Evolutionary conservation across 2,329 filamentous ascomycete genomes (phyloP).

Genomic region (Leptographium wingfieldii): DNA sequence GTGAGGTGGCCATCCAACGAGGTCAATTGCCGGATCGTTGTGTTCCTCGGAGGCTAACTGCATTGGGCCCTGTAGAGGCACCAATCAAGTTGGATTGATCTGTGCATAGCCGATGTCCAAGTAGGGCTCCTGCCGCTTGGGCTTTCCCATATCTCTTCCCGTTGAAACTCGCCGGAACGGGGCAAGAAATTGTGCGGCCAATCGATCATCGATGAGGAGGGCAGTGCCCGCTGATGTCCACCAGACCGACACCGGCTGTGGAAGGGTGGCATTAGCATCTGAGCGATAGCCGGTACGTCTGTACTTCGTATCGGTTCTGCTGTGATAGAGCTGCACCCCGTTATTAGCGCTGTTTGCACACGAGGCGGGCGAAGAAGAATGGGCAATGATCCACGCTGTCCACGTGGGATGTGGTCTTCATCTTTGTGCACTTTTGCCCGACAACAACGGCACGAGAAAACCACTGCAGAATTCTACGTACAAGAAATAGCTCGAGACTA

Average conservation of each 20-base stretch:
- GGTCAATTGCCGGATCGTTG: background rate
- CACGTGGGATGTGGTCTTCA: background rate
- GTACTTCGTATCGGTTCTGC: background rate
- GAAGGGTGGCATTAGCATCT: background rate
- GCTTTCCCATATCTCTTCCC: background rate
- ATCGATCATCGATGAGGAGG: background rate
- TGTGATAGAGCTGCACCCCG: background rate
- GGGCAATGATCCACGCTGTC: background rate
- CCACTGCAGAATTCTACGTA: background rate
- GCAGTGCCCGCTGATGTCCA: background rate
- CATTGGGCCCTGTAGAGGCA: background rate
- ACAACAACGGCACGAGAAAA: background rate
- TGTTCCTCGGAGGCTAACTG: background rate
- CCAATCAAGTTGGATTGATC: background rate
- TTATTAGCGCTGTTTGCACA: background rate
- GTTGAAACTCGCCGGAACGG: background rate
- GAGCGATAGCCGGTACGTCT: background rate
- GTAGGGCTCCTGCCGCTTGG: too few relatives aligned
- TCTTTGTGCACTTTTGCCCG: background rate
- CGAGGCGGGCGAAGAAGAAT: background rate
- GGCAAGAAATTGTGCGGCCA: background rate
- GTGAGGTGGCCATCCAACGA: background rate
- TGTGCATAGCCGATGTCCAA: too few relatives aligned
- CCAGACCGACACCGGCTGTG: background rate
- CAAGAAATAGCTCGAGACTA: background rate